Conservation (phyloP, 1,139 yeast species). For the Taphrina populina region DNA sequence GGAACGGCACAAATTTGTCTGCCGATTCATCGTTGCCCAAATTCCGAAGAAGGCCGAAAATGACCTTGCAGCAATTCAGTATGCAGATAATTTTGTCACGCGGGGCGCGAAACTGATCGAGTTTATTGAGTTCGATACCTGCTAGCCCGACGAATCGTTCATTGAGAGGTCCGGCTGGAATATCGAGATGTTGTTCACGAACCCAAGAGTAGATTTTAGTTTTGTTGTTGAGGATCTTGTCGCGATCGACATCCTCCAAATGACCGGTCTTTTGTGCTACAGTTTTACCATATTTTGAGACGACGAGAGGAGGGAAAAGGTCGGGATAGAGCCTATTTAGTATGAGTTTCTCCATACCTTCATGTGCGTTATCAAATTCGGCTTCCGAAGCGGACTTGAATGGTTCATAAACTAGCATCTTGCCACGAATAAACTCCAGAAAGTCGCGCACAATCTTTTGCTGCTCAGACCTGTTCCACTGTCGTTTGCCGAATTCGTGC, state of each 20-base stretch:
- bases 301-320: constrained; percentile 77
- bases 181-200: constrained; percentile 74
- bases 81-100: constrained; percentile 91
- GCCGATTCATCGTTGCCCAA: constrained; percentile 75
- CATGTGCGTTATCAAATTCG: constrained; percentile 70
- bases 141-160: constrained; percentile 70
- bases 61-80: constrained; percentile 85
- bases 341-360: constrained; percentile 87
- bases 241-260: constrained; percentile 62
- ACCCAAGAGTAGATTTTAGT: constrained; percentile 71
- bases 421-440: constrained; percentile 65
- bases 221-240: constrained; percentile 57
- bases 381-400: constrained; percentile 64
- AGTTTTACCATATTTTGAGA: constrained; percentile 46
- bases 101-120: constrained; percentile 85
- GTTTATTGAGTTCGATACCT: constrained; percentile 60
- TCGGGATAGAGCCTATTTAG: constrained; percentile 80
- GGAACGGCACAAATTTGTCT: constrained; percentile 83
- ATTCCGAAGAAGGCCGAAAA: constrained; percentile 78
- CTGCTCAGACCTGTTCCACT: constrained; percentile 76
- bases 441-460: constrained; percentile 72
- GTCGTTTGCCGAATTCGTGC: constrained; percentile 67
- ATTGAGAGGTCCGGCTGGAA: constrained; percentile 42
- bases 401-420: constrained; percentile 63
- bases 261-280: constrained; percentile 46